Evolutionary conservation across 73 alveolate species (phyloP).

Genomic region (Vitrella brassicaformis): DNA sequence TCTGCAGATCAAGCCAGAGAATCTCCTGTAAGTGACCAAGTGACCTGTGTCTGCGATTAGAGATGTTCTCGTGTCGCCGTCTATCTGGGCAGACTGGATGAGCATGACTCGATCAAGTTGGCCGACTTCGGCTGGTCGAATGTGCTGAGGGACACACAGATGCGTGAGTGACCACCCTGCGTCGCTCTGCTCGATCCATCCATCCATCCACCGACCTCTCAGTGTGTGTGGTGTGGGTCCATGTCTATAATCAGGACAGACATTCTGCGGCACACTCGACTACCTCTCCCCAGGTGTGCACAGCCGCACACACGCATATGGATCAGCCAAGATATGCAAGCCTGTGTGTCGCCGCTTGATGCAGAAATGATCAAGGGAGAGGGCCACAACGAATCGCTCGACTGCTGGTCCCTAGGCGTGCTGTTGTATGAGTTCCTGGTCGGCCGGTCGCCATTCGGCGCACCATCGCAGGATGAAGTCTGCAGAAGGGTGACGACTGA

Average conservation of each 20-base stretch:
- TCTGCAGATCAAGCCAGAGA: slow-evolving; percentile 87
- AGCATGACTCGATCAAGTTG: slow-evolving; percentile 59
- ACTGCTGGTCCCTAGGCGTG: slow-evolving; percentile 43
- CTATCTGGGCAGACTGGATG: no score
- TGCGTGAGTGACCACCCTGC: background rate
- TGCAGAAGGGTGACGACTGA: background rate
- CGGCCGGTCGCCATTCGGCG: slow-evolving; percentile 41
- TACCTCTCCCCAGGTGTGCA: slow-evolving; percentile 47
- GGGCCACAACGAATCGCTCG: slow-evolving; percentile 26
- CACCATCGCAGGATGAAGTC: background rate
- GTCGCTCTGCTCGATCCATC: no score
- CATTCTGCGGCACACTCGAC: slow-evolving; percentile 46
- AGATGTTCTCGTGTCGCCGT: no score
- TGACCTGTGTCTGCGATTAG: no score
- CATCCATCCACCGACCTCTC: no score
- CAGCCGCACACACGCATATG: no score
- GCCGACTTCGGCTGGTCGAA: slow-evolving; percentile 82
- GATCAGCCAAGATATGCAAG: no score
- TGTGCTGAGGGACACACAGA: slow-evolving; percentile 33
- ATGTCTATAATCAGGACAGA: no score
- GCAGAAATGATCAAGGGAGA: slow-evolving; percentile 44
- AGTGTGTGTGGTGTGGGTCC: no score
- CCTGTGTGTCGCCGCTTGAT: no score
- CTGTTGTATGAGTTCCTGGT: slow-evolving; percentile 33
- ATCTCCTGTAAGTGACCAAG: no score